These are phyloP conservation scores for Pseudomonodictys pantanalensis DNA, from an alignment of 495 filamentous ascomycete species.

Conservation along the genomic window DNA sequence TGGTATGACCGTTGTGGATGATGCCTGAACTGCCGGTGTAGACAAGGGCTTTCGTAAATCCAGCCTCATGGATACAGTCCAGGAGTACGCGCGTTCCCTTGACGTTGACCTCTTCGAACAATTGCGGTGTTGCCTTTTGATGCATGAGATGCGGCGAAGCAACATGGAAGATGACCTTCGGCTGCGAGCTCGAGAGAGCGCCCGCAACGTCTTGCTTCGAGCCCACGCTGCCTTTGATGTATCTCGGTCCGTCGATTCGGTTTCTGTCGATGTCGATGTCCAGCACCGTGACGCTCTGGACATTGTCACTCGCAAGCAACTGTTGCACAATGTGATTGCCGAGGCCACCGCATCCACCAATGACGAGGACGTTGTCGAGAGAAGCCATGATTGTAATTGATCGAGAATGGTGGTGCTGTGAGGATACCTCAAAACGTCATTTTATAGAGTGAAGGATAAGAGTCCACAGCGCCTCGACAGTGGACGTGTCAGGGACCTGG, in stretches of 20 bases:
- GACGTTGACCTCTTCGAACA: slow-evolving; percentile 84
- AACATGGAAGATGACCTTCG: slow-evolving; percentile 91
- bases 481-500: too few species aligned
- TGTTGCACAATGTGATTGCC: slow-evolving; percentile 49
- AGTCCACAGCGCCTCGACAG: too few species aligned
- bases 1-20: slow-evolving; percentile 66
- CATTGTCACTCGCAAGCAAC: slow-evolving; percentile 43
- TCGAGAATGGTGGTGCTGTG: neutral
- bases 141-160: slow-evolving; percentile 46
- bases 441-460: neutral
- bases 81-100: slow-evolving; percentile 77
- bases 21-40: slow-evolving; percentile 89
- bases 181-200: slow-evolving; percentile 67
- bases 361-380: slow-evolving; percentile 43
- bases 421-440: neutral
- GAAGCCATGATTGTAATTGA: neutral
- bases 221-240: slow-evolving; percentile 85
- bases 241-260: slow-evolving; percentile 61
- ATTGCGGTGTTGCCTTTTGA: slow-evolving; percentile 37
- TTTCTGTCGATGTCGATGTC: slow-evolving; percentile 77
- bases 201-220: slow-evolving; percentile 59
- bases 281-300: slow-evolving; percentile 67
- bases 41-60: slow-evolving; percentile 76
- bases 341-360: slow-evolving; percentile 52
- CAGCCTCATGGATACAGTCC: slow-evolving; percentile 64